Percentiles rank a stretch among this genome's conserved stretches.
phyloP scores from a whole-genome alignment of 2,329 filamentous ascomycete genomes.

The Paramyrothecium roridum region DNA sequence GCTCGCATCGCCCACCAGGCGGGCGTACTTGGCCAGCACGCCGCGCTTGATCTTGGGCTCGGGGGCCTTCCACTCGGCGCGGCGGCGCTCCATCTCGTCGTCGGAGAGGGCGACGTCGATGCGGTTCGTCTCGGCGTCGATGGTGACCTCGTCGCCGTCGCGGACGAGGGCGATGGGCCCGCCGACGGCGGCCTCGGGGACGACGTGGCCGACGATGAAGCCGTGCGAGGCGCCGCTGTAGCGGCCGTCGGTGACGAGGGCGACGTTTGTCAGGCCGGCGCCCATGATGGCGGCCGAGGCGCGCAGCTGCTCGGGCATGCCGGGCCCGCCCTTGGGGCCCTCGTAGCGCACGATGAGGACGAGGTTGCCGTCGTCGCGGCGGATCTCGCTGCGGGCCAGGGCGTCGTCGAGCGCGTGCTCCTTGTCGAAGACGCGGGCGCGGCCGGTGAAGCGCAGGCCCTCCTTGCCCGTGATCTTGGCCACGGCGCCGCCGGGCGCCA shows the following conservation, averaged over 20 bases:
- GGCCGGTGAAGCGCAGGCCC: conserved; percentile 76
- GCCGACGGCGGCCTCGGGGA: conserved; percentile 84
- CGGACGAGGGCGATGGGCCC: conserved; percentile 82
- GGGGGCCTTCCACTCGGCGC: conserved; percentile 68
- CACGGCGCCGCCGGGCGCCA: conserved; percentile 84
- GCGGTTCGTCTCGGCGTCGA: conserved; percentile 77
- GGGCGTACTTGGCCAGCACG: conserved; percentile 84
- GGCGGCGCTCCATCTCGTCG: conserved; percentile 64
- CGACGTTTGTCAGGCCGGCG: conserved; percentile 80
- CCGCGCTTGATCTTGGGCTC: conserved; percentile 73
- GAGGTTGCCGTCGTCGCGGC: conserved; percentile 63
- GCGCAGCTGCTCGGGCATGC: conserved; percentile 94
- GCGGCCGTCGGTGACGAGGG: conserved; percentile 86
- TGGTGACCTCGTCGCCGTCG: conserved; percentile 80
- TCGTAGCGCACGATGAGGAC: conserved; percentile 92
- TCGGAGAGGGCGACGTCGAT: conserved; percentile 66
- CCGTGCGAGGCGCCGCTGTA: conserved; percentile 88
- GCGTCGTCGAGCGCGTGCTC: conserved; percentile 76
- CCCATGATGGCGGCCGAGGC: conserved; percentile 91
- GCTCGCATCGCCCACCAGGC: conserved; percentile 84
- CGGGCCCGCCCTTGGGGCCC: conserved; percentile 87
- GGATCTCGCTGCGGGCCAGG: conserved; percentile 64
- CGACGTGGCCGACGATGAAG: conserved; percentile 91
- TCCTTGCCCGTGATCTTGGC: conserved; percentile 98
- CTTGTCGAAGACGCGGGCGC: conserved; percentile 82